Evolutionary conservation across 768 basidiomycete genomes (phyloP).

Genomic region (Mrakia frigida): DNA sequence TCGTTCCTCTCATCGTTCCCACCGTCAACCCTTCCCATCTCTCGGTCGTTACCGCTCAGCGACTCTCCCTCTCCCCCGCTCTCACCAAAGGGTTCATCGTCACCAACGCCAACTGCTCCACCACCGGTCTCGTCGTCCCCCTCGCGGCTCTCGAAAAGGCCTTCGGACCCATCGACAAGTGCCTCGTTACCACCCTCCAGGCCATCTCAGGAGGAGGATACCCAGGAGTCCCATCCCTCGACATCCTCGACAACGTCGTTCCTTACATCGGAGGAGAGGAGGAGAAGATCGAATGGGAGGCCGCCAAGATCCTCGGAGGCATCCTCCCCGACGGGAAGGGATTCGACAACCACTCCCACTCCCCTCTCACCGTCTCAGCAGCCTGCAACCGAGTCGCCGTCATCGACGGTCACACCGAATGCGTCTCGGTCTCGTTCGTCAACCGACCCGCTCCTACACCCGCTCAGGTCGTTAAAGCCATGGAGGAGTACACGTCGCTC

Average conservation of each 20-base stretch:
- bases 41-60: conserved; percentile 78
- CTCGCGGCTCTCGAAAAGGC: conserved; percentile 79
- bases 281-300: conserved; percentile 99
- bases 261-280: conserved; percentile 85
- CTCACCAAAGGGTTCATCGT: conserved; percentile 80
- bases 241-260: conserved; percentile 92
- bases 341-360: conserved; percentile 79
- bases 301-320: conserved; percentile 90
- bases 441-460: conserved; percentile 73
- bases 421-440: conserved; percentile 78
- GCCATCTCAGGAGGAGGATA: conserved; percentile 98
- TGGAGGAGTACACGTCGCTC: conserved; percentile 66
- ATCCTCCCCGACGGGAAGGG: conserved; percentile 53
- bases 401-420: conserved; percentile 88
- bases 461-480: conserved; percentile 78
- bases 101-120: conserved; percentile 97
- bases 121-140: conserved; percentile 88
- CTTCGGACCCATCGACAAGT: conserved; percentile 89
- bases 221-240: conserved; percentile 81
- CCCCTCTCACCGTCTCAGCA: conserved; percentile 83
- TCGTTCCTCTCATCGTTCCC: conserved; percentile 91
- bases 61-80: conserved; percentile 57
- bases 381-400: conserved; percentile 93
- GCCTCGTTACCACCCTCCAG: conserved; percentile 92
- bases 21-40: conserved; percentile 87